These are phyloP conservation scores for Marchantia polymorpha DNA, from an alignment of 225 moss, liverwort and hornwort species.

Conservation along the genomic window DNA sequence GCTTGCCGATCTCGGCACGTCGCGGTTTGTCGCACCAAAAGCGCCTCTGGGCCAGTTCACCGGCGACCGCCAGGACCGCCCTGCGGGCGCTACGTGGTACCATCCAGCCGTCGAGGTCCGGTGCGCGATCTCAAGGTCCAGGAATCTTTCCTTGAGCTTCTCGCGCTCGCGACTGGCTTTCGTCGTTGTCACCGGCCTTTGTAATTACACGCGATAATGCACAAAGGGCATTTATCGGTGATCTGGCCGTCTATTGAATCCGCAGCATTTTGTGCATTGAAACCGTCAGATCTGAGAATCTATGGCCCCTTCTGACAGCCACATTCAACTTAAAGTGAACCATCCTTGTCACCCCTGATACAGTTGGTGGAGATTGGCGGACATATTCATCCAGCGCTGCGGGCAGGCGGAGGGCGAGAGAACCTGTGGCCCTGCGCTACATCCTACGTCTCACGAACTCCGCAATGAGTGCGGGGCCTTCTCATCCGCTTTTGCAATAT, in stretches of 20 bases:
- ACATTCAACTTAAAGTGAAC: background rate
- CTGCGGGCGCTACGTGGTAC: background rate
- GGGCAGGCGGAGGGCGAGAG: background rate
- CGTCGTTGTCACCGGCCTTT: background rate
- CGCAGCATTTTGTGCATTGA: background rate
- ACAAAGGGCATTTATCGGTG: background rate
- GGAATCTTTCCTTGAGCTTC: background rate
- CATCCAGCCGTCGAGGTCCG: too few relatives aligned
- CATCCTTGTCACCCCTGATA: conserved; percentile 1
- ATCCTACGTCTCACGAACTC: background rate
- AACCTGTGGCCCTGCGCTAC: background rate
- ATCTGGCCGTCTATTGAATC: background rate
- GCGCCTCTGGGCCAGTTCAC: background rate
- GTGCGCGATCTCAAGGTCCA: too few relatives aligned
- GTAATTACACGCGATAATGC: background rate
- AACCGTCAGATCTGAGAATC: conserved; percentile 9
- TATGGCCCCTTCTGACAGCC: background rate
- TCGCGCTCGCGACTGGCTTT: background rate
- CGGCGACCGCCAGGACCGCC: background rate
- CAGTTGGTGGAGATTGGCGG: background rate
- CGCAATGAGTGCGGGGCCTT: background rate
- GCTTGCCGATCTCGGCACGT: too few relatives aligned
- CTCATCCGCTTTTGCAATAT: background rate
- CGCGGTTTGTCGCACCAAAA: background rate
- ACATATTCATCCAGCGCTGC: background rate